phyloP scores from a whole-genome alignment of 2,329 filamentous ascomycete genomes.

The Pestalotiopsis sp. region DNA sequence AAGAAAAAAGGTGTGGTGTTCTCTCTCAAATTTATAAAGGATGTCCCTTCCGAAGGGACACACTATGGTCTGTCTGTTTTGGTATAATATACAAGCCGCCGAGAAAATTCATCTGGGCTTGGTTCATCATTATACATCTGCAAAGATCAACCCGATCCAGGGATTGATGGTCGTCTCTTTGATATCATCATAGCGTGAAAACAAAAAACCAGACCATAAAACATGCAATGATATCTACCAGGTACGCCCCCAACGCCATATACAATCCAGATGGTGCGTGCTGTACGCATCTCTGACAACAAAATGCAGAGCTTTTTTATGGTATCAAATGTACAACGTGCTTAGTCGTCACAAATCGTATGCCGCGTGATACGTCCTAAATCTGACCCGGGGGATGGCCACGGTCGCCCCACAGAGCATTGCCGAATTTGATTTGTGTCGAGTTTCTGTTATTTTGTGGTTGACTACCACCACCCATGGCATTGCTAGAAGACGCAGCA shows the following conservation, averaged over 20 bases:
- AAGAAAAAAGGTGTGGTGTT: neutral
- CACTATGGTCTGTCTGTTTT: neutral
- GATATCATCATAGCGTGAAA: neutral
- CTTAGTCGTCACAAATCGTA: conserved; percentile 1
- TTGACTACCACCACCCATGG: neutral
- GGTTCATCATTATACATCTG: conserved; percentile 3
- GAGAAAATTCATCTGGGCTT: neutral
- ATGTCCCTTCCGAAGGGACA: neutral
- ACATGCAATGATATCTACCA: conserved; percentile 6
- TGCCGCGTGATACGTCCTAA: neutral
- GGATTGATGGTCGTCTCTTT: neutral
- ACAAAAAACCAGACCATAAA: neutral
- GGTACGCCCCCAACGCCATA: conserved; percentile 7
- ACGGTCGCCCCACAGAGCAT: conserved; percentile 35
- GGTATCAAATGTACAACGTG: neutral
- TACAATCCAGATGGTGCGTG: neutral
- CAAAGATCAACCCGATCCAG: neutral
- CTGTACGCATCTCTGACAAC: neutral
- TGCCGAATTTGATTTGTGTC: conserved; percentile 34
- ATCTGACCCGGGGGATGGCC: neutral
- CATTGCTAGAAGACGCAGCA: conserved; percentile 15
- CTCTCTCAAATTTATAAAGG: neutral
- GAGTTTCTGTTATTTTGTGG: conserved; percentile 26
- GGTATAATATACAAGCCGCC: neutral
- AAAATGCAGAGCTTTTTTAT: neutral